Evolutionary conservation across 2,329 filamentous ascomycete genomes (phyloP), one percentile per base, ranked within the genome.

Genomic region (Aspergillus pseudoviridinutans): DNA sequence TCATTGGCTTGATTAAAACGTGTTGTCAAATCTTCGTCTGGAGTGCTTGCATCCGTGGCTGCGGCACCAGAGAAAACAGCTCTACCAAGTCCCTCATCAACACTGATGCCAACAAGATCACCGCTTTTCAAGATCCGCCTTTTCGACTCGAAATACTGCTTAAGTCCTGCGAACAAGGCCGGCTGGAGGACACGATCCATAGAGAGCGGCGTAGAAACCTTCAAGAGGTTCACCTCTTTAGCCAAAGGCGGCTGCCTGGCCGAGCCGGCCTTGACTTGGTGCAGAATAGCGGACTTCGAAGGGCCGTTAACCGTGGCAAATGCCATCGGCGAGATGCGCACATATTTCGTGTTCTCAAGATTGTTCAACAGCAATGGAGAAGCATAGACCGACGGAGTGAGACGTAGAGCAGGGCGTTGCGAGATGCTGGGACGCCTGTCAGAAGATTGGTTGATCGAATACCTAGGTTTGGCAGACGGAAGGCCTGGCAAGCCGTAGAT

Each of bases 321-420:
- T 44, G 61, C 68, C 57, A 80, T 78, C 0, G 90, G 85, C 1
- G 91, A 87, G 53, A 97, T 82, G 46, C 90, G 89, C 55, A 97
- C 79, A 69, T 93, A 92, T 14, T 87, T 83, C 0, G 92, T 86
- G 54, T 86, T 86, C 3, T 90, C 88, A 29, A 99, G 78, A 67
- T 99, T 99, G 49, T 91, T 88, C 4, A 97, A 82, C 47, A 97
- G 80, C 25, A 97, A 81, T 0, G 94, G 94, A 2, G 94, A 96
- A 27, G 92, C 82, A 67, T 94, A 94, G 4, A 90, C 80, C 0
- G 73, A 77, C 66, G 91, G 88, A 1, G 88, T 77, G 29, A 78
- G 65, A 25, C 76, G 72, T 49, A 74, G 69, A 4, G 75, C 71
- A 17, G 76, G 71, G 28, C 79, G 67, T 35, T 80, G 80, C 6